A percentile compares a stretch with the other conserved stretches of the same genome.
Conservation (phyloP, 495 filamentous ascomycete species). For the Astrothelium macrocarpum region DNA sequence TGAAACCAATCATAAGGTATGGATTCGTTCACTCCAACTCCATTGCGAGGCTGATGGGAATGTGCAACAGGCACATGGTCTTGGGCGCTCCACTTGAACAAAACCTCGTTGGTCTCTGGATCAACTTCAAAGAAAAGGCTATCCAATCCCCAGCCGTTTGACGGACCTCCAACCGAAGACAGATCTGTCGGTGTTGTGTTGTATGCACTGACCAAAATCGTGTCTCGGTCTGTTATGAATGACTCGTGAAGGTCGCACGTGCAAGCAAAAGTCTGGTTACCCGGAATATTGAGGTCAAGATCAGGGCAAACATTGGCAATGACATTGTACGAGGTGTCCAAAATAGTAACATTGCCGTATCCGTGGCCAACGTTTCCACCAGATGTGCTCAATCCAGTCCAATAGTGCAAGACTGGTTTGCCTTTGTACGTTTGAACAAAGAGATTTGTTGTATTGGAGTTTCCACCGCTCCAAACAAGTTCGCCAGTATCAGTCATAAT, state of each 20-base stretch:
- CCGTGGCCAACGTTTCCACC: conserved; percentile 17
- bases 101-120: conserved; percentile 11
- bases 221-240: conserved; percentile 13
- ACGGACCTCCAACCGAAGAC: conserved; percentile 10
- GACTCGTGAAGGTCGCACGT: conserved; percentile 17
- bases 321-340: conserved; percentile 16
- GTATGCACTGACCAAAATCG: conserved; percentile 17
- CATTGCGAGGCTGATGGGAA: conserved; percentile 5
- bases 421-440: conserved; percentile 7
- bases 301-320: conserved; percentile 9
- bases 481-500: conserved; percentile 11
- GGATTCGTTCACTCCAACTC: conserved; percentile 20
- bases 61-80: conserved; percentile 11
- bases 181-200: conserved; percentile 16
- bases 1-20: conserved; percentile 40
- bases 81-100: conserved; percentile 17
- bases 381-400: conserved; percentile 9
- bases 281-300: conserved; percentile 9
- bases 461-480: conserved; percentile 12
- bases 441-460: neutral
- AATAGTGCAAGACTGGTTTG: conserved; percentile 12
- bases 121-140: conserved; percentile 20
- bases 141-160: conserved; percentile 17
- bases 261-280: conserved; percentile 7
- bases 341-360: conserved; percentile 15